Percentiles rank a stretch among this genome's conserved stretches.
Conservation (phyloP, 257 asterid species). For the Dorcoceras hygrometricum region DNA sequence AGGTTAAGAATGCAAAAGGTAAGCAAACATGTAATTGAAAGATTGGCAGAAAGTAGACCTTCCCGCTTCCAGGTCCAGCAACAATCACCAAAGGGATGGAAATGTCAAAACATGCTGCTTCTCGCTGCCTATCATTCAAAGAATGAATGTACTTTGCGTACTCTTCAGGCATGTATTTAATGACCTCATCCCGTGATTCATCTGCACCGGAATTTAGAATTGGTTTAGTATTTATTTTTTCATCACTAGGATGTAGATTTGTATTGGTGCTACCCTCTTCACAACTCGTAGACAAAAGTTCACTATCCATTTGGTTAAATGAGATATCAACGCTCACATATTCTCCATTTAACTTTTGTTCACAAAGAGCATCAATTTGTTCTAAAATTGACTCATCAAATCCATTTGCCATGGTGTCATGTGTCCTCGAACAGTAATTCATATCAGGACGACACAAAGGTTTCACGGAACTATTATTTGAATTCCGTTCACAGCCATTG, state of each 20-base stretch:
- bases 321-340: slow-evolving; percentile 32
- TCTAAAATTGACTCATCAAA: slow-evolving; percentile 72
- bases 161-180: slow-evolving; percentile 71
- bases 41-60: slow-evolving; percentile 47
- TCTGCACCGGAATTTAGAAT: slow-evolving; percentile 28
- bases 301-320: slow-evolving; percentile 27
- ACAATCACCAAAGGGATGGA: slow-evolving; percentile 80
- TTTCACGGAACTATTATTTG: slow-evolving; percentile 34
- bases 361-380: slow-evolving; percentile 77
- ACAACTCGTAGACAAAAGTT: slow-evolving; percentile 26
- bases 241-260: slow-evolving; percentile 27
- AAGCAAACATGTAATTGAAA: slow-evolving; percentile 20
- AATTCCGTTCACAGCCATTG: slow-evolving; percentile 21
- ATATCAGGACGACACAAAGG: slow-evolving; percentile 31
- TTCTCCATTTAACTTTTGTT: slow-evolving; percentile 43
- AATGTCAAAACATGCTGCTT: slow-evolving; percentile 91
- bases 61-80: slow-evolving; percentile 99
- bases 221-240: slow-evolving; percentile 32
- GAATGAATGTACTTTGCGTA: slow-evolving; percentile 61
- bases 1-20: slow-evolving; percentile 26
- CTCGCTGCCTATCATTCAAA: slow-evolving; percentile 82
- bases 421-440: slow-evolving; percentile 24
- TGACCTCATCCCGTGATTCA: slow-evolving; percentile 27
- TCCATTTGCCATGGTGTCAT: slow-evolving; percentile 46
- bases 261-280: slow-evolving; percentile 32